Conservation (phyloP, 306 rosid species). For the Cucurbita maxima region DNA sequence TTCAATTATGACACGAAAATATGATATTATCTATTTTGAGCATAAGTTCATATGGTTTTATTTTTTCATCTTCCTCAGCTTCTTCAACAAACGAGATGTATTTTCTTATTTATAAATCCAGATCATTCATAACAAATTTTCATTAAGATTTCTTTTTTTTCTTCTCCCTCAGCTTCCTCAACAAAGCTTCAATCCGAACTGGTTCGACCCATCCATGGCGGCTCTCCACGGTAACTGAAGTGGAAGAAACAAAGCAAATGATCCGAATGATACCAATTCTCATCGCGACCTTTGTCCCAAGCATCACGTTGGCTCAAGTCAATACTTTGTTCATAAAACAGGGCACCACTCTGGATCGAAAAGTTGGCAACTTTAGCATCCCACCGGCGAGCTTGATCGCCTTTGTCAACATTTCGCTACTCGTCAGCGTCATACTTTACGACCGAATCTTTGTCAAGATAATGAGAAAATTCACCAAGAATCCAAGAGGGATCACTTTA, state of each 20-base stretch:
- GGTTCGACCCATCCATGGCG: slow-evolving; percentile 9
- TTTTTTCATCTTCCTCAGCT: too few relatives aligned
- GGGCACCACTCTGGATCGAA: slow-evolving; percentile 11
- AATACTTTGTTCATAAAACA: slow-evolving; percentile 13
- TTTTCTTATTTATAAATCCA: too few relatives aligned
- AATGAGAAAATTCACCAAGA: slow-evolving; percentile 6
- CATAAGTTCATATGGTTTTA: too few relatives aligned
- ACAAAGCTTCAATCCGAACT: slow-evolving; percentile 12
- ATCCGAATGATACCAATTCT: slow-evolving; percentile 11
- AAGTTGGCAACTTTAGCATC: slow-evolving; percentile 7
- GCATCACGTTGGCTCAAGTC: slow-evolving; percentile 10
- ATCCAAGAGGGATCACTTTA: slow-evolving; percentile 16
- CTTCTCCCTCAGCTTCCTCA: not conserved
- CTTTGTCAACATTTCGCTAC: slow-evolving; percentile 13
- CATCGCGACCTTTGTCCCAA: slow-evolving; percentile 3
- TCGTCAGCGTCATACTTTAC: slow-evolving; percentile 15
- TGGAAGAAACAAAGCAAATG: slow-evolving; percentile 17
- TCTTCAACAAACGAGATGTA: too few relatives aligned
- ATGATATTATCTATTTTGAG: too few relatives aligned
- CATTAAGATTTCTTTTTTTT: too few relatives aligned
- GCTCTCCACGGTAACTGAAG: slow-evolving; percentile 13
- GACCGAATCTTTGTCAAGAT: slow-evolving; percentile 9
- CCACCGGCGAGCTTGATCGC: slow-evolving; percentile 17
- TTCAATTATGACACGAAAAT: too few relatives aligned
- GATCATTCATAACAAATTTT: too few relatives aligned